Base-by-base conservation (phyloP, 495 filamentous ascomycete genomes). In the Aspergillus ostianus region DNA sequence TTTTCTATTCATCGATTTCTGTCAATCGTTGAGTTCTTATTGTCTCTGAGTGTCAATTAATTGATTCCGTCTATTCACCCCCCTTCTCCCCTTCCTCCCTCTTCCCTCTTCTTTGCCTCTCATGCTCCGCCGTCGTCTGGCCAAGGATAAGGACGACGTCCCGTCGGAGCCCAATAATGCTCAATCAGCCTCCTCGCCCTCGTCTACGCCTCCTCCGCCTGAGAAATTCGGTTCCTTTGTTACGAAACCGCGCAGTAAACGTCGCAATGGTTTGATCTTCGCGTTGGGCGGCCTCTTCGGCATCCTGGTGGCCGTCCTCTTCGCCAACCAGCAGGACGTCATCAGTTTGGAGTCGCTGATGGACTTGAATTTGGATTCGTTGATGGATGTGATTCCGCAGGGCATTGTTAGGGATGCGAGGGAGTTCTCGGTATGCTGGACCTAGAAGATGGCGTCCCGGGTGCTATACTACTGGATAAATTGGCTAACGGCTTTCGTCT, bases 341-440 rank as follows among this genome's bases (percentile, higher is more conserved):
- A 89, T 95, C 62, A 90, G 89, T 58, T 76, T 97, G 58, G 89
- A 90, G 47, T 87, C 87, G 58, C 68, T 96, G 56, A 83, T 88
- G 69, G 89, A 93, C 58, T 73, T 97, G 67, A 92, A 91, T 72
- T 81, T 97, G 73, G 91, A 96, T 56, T 84, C 84, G 12, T 72
- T 96, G 56, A 77, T 94, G 30, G 92, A 96, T 67, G 89, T 88
- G 0, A 82, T 97, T 30, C 93, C 93, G 1, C 88, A 90, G 19
- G 87, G 89, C 4, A 82, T 97, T 51, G 74, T 96, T 29, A 85
- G 80, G 59, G 92, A 97, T 74, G 91, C 90, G 59, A 88, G 84
- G 64, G 89, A 94, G 60, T 80, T 97, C 55, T 85, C 90, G 66
- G 90, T 94, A 80, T 60, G 70, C 56, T 55, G 50, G 41, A 36